Base-by-base conservation (phyloP, 1,139 yeast species). In the Saccharomyces hybrid region DNA sequence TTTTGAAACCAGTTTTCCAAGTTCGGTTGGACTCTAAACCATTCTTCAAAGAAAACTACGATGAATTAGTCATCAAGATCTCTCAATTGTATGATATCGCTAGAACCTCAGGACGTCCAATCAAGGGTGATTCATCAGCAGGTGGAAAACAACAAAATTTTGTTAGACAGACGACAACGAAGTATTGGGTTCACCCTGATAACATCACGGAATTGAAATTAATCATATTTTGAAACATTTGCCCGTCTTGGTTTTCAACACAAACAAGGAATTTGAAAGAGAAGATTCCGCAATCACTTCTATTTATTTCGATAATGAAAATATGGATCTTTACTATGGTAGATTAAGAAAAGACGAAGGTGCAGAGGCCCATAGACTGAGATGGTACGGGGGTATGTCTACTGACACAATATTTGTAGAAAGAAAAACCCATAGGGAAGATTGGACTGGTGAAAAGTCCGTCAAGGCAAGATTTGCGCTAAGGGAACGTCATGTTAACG, bases 351-450 rank as follows among this genome's bases (percentile, higher is more conserved):
- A 93, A 73, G 95, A 89, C 63, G 99, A 93, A 77, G 99, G 99
- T 71, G 99, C 99, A 8, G 99, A 93, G 73, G 99, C 99, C 24
- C 90, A 93, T 64, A 85, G 99, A 75, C 78, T 93, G 69, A 84
- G 99, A 76, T 93, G 99, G 99, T 93, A 93, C 70, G 99, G 99
- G 68, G 97, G 97, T 54, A 91, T 93, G 99, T 79, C 82, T 57
- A 81, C 93, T 3, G 97, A 91, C 63, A 88, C 88, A 53, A 89
- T 93, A 56, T 93, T 93, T 63, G 96, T 93, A 41, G 99, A 93
- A 74, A 83, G 99, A 72, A 93, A 93, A 73, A 93, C 99, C 12
- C 99, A 93, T 70, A 82, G 99, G 72, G 99, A 93, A 73, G 99
- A 93, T 74, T 93, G 99, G 99, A 93, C 99, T 2, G 99, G 99